A percentile compares a stretch with the other conserved stretches of the same genome.
These are phyloP conservation scores for Curvularia spicifera DNA, from an alignment of 2,329 filamentous ascomycete genomes.

Conservation along the genomic window DNA sequence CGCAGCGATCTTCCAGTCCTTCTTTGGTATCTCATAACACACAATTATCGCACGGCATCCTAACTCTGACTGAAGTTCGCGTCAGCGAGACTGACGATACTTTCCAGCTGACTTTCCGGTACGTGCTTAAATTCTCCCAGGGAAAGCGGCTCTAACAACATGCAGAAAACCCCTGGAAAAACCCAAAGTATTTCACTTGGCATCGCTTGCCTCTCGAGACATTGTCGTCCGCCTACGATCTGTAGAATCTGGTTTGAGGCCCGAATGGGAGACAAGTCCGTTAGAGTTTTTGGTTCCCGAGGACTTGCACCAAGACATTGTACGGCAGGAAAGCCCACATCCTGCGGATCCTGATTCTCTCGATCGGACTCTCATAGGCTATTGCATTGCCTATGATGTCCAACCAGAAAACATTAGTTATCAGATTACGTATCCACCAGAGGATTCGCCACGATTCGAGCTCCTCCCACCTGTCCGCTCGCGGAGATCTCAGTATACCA, in stretches of 20 bases:
- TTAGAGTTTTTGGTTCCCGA: conserved; percentile 68
- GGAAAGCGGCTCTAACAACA: conserved; percentile 12
- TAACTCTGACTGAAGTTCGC: conserved; percentile 65
- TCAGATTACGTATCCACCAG: conserved; percentile 51
- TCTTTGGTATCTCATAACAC: conserved; percentile 59
- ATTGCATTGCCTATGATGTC: conserved; percentile 71
- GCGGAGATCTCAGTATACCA: conserved; percentile 61
- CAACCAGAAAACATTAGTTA: conserved; percentile 68
- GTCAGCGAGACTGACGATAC: conserved; percentile 69
- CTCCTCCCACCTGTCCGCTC: conserved; percentile 64
- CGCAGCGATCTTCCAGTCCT: conserved; percentile 61
- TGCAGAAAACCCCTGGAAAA: conserved; percentile 61
- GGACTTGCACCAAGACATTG: conserved; percentile 46
- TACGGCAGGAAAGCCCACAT: conserved; percentile 50
- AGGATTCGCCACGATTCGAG: conserved; percentile 71
- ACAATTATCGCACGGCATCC: conserved; percentile 66
- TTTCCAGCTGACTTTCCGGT: conserved; percentile 70
- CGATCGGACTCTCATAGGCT: conserved; percentile 71
- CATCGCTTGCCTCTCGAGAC: conserved; percentile 68
- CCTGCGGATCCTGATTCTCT: conserved; percentile 67
- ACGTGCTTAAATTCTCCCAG: conserved; percentile 19
- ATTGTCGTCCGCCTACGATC: conserved; percentile 68
- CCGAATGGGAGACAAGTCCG: conserved; percentile 68
- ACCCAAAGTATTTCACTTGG: conserved; percentile 64
- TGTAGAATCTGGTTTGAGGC: conserved; percentile 67